Percentiles rank a stretch among this genome's conserved stretches.
phyloP scores from a whole-genome alignment of 331 rosid genomes.

The Rhamnella rubrinervis region DNA sequence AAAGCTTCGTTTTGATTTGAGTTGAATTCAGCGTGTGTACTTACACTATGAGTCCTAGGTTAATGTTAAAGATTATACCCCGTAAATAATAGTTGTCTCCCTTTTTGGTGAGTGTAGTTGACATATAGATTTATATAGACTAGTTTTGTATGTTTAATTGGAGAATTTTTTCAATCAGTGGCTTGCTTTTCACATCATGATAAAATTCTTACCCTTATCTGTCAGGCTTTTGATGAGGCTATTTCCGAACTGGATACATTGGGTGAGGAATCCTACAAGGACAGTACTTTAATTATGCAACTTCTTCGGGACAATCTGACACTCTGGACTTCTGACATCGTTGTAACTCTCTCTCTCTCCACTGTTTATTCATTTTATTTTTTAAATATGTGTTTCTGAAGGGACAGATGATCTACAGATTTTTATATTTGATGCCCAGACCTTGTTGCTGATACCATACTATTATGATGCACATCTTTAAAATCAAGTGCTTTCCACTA shows the following conservation, averaged over 20 bases:
- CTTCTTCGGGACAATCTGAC: constrained; percentile 94
- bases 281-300: constrained; percentile 94
- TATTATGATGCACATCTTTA: too few relatives aligned
- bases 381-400: background rate
- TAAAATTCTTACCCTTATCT: background rate
- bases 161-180: background rate
- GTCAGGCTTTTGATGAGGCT: constrained; percentile 94
- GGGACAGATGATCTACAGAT: too few relatives aligned
- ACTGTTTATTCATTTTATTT: background rate
- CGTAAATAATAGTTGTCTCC: background rate
- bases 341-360: constrained; percentile 45
- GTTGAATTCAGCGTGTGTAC: too few relatives aligned
- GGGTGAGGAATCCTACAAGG: constrained; percentile 97
- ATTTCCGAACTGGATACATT: constrained; percentile 86
- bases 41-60: too few relatives aligned
- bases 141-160: background rate
- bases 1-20: too few relatives aligned
- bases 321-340: constrained; percentile 92
- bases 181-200: background rate
- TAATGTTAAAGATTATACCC: too few relatives aligned
- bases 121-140: too few relatives aligned
- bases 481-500: too few relatives aligned
- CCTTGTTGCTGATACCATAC: too few relatives aligned
- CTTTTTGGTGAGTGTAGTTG: background rate
- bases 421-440: too few relatives aligned